These are phyloP conservation scores for Didymella arachidicola DNA, from an alignment of 2,329 filamentous ascomycete species.

Conservation along the genomic window DNA sequence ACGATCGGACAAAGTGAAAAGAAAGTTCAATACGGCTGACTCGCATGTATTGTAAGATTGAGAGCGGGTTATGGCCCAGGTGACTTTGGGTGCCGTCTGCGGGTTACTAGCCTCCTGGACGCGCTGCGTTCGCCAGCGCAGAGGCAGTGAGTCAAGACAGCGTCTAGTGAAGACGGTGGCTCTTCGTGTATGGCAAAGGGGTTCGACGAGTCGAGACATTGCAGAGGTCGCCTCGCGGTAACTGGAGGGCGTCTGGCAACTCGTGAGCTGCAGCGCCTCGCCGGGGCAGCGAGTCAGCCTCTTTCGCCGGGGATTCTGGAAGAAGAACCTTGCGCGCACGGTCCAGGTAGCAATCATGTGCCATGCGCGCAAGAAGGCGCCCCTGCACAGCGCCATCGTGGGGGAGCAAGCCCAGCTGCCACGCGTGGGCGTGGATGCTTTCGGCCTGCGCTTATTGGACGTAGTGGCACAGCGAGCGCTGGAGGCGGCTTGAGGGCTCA, in stretches of 20 bases:
- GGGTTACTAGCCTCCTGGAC: slow-evolving; percentile 3
- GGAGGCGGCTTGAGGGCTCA: slow-evolving; percentile 10
- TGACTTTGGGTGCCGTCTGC: slow-evolving; percentile 5
- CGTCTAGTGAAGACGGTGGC: slow-evolving; percentile 22
- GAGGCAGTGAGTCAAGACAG: slow-evolving; percentile 11
- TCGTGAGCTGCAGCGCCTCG: slow-evolving; percentile 12
- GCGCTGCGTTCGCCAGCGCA: slow-evolving; percentile 3
- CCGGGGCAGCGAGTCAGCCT: slow-evolving; percentile 40
- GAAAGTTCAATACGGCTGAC: slow-evolving; percentile 36
- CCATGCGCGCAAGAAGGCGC: slow-evolving; percentile 24
- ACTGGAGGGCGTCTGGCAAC: slow-evolving; percentile 1
- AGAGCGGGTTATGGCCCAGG: slow-evolving; percentile 5
- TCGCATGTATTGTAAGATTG: slow-evolving; percentile 35
- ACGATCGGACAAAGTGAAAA: slow-evolving; percentile 8
- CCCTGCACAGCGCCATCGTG: slow-evolving; percentile 23
- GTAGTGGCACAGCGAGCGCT: slow-evolving; percentile 13
- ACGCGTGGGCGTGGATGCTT: slow-evolving; percentile 35
- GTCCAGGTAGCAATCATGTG: slow-evolving; percentile 40
- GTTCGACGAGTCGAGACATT: slow-evolving; percentile 4
- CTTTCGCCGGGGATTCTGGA: slow-evolving; percentile 46
- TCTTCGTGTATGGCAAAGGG: neutral
- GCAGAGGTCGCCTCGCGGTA: slow-evolving; percentile 1
- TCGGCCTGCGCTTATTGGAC: slow-evolving; percentile 19
- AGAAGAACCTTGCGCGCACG: slow-evolving; percentile 37
- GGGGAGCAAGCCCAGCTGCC: slow-evolving; percentile 21